Percentiles rank a stretch among this genome's conserved stretches.
Conservation (phyloP, 2,329 filamentous ascomycete genomes). For the Trichoderma breve region DNA sequence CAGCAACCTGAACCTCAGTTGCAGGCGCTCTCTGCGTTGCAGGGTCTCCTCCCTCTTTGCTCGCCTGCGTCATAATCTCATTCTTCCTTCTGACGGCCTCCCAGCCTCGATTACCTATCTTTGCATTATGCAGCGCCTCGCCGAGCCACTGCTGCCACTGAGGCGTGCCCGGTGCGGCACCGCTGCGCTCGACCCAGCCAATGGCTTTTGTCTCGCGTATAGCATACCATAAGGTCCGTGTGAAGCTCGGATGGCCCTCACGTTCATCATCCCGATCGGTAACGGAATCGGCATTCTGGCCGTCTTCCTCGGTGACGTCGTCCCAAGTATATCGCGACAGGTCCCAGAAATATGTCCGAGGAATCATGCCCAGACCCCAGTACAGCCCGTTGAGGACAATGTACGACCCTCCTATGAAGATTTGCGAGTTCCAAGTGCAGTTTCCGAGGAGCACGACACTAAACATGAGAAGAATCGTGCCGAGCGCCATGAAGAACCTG, state of each 20-base stretch:
- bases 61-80: conserved; percentile 42
- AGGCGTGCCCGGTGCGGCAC: conserved; percentile 50
- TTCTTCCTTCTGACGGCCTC: conserved; percentile 49
- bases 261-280: conserved; percentile 32
- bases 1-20: conserved; percentile 26
- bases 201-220: conserved; percentile 53
- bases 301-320: conserved; percentile 43
- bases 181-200: conserved; percentile 52
- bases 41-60: conserved; percentile 25
- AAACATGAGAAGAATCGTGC: conserved; percentile 60
- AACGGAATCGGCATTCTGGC: conserved; percentile 35
- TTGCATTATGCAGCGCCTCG: conserved; percentile 45
- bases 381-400: conserved; percentile 59
- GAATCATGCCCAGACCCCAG: conserved; percentile 54
- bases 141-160: conserved; percentile 55
- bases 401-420: conserved; percentile 56
- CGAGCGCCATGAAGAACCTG: conserved; percentile 53
- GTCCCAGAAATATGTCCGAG: conserved; percentile 54
- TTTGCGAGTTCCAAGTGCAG: conserved; percentile 59
- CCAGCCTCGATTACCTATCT: conserved; percentile 38
- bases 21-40: conserved; percentile 34
- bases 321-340: conserved; percentile 48
- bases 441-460: conserved; percentile 61
- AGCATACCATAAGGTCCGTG: conserved; percentile 57
- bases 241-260: conserved; percentile 50